Conservation (phyloP, 2,329 filamentous ascomycete species). For the Magnaporthiopsis rhizophila region DNA sequence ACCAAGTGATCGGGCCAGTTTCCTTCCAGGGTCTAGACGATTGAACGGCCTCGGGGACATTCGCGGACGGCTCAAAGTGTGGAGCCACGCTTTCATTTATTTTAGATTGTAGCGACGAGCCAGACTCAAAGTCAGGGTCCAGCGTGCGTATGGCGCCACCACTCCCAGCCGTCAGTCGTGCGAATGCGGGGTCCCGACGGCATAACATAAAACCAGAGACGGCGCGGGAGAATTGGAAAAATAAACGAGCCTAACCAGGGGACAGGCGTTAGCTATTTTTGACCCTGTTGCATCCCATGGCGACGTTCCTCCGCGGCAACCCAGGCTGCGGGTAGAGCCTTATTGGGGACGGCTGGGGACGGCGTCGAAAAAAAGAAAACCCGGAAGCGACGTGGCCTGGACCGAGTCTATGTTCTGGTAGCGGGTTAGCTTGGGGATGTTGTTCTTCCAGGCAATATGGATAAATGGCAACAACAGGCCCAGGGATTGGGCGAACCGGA, state of each 20-base stretch:
- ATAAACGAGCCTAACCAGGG: not conserved
- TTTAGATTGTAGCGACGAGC: not conserved
- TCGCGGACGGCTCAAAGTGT: not conserved
- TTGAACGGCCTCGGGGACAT: too few species aligned
- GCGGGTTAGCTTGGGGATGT: not conserved
- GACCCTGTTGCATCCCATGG: not conserved
- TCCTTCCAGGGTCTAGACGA: not conserved
- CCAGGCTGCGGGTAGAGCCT: not conserved
- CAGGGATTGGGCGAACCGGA: not conserved
- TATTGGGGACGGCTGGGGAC: not conserved
- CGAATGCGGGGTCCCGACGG: not conserved
- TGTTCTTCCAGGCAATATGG: not conserved
- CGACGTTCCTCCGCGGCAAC: not conserved
- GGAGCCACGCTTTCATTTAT: not conserved
- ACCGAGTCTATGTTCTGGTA: too few species aligned
- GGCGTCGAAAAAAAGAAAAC: not conserved
- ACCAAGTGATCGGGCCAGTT: not conserved
- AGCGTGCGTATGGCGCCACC: not conserved
- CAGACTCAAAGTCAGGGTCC: too few species aligned
- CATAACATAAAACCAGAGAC: too few species aligned
- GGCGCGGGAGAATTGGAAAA: too few species aligned
- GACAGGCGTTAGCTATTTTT: not conserved
- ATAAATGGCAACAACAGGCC: not conserved
- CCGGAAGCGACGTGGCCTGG: not conserved
- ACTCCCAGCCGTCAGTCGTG: not conserved